These are phyloP conservation scores for Talaromyces sp. DNA, from an alignment of 2,329 filamentous ascomycete genomes.

Conservation along the genomic window DNA sequence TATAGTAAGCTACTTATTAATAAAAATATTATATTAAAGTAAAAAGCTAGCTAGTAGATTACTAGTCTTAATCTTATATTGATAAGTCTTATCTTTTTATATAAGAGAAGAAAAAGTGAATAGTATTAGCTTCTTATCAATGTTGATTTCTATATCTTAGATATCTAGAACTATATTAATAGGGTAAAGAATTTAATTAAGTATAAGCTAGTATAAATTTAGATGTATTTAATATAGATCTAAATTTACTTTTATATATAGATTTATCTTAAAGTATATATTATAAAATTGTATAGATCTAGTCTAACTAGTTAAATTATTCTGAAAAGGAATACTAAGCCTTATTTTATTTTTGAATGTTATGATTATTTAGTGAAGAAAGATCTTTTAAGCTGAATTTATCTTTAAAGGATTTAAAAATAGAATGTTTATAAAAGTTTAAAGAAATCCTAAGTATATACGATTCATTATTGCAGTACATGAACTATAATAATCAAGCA, in stretches of 20 bases:
- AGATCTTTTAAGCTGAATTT: too few species aligned
- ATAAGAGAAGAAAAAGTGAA: slow-evolving; percentile 18
- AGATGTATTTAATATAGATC: neutral
- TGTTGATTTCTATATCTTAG: slow-evolving; percentile 13
- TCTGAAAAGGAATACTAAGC: too few species aligned
- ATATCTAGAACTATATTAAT: neutral
- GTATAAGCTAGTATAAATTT: neutral
- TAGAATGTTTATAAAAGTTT: too few species aligned
- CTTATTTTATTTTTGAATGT: too few species aligned
- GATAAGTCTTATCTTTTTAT: slow-evolving; percentile 16
- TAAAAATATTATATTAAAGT: slow-evolving; percentile 13
- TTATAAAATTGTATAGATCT: too few species aligned
- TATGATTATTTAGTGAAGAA: too few species aligned
- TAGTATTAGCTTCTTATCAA: slow-evolving; percentile 17
- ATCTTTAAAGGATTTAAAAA: too few species aligned
- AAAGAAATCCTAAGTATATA: too few species aligned
- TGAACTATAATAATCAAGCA: too few species aligned
- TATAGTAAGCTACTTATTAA: slow-evolving; percentile 23
- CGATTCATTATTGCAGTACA: too few species aligned
- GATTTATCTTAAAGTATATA: neutral
- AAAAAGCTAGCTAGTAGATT: neutral
- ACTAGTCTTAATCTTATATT: slow-evolving; percentile 14
- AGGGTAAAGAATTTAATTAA: neutral
- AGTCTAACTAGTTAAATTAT: too few species aligned
- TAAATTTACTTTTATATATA: neutral